Base-by-base conservation (phyloP, 352 stramenopile species). In the Phytopythium vexans region DNA sequence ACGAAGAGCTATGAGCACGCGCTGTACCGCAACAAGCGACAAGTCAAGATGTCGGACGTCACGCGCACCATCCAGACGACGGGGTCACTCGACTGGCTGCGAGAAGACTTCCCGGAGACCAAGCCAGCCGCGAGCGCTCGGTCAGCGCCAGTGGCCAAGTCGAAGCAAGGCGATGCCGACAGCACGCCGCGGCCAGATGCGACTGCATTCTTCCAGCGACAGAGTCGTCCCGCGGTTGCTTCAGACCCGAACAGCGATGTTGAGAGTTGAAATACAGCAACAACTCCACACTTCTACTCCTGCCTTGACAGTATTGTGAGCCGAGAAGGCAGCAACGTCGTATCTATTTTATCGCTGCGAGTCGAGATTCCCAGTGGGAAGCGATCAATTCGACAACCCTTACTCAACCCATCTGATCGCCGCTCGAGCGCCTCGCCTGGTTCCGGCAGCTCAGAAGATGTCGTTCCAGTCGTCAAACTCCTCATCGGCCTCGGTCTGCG, bases 401-500 rank as follows among this genome's bases (percentile, higher is more conserved):
- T 27, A 27, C 21, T 27, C 21, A 27, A 27, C 21, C 21, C 21
- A 27, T 27, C 21, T 27, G 21, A 27, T 27, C 21, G 21, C 21
- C 21, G 21, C 21, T 27, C 21, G 21, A 27, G 21, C 21, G 21
- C 21, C 21, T 27, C 21, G 21, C 21, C 39, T 43, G 39, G 39
- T 8, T 2, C 21, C 21, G n/a, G 12, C n/a, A 31, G 48, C 41
- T 69, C 89, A 94, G 76, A 94, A 94, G 55, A 94, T 90, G 59
- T 94, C 83, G 61, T 92, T 92, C 83, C 83, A 94, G 49, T 89
- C 76, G 56, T 95, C 81, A 50, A 94, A 91, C 70, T 94, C 80
- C 46, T 92, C 80, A 35, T 79, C 64, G 5, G 74, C 66, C 3
- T 86, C 82, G 6, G 74, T 63, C 41, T 78, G 44, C 16, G 53